A percentile compares a stretch with the other conserved stretches of the same genome.
Conservation (phyloP, 2,329 filamentous ascomycete genomes). For the Cladobotryum protrusum region DNA sequence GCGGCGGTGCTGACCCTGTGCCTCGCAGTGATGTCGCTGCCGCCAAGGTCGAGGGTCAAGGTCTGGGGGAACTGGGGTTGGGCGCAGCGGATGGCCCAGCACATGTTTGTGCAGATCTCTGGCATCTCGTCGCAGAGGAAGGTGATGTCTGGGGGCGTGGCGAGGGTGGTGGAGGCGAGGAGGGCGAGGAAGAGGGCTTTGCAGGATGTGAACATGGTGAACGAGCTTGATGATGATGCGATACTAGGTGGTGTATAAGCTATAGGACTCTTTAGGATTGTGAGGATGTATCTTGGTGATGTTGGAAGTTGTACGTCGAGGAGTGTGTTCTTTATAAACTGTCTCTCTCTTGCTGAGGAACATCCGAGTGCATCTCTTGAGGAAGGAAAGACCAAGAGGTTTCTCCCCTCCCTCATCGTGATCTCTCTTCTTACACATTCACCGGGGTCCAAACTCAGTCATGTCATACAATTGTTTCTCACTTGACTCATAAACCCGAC, state of each 20-base stretch:
- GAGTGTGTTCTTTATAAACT: no score
- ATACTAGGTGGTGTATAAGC: background rate
- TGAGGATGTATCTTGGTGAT: no score
- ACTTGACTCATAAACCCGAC: no score
- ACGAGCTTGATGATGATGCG: background rate
- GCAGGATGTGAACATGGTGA: background rate
- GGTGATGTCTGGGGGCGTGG: conserved; percentile 16
- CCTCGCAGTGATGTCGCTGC: background rate
- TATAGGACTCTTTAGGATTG: background rate
- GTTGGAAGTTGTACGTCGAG: no score
- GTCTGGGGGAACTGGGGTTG: conserved; percentile 12
- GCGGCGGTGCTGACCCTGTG: no score
- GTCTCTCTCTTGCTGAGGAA: no score
- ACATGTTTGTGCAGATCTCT: conserved; percentile 20
- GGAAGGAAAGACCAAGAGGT: no score
- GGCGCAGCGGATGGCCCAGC: conserved; percentile 19
- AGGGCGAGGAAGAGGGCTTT: background rate
- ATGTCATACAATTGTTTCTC: no score
- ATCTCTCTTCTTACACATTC: no score
- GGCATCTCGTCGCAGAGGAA: conserved; percentile 16
- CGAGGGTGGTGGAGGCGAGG: background rate
- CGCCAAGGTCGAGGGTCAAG: conserved; percentile 12
- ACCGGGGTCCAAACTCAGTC: no score
- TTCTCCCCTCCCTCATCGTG: no score
- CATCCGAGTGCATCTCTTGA: no score